These are phyloP conservation scores for Cydonia oblonga DNA, from an alignment of 331 rosid species.

Conservation along the genomic window DNA sequence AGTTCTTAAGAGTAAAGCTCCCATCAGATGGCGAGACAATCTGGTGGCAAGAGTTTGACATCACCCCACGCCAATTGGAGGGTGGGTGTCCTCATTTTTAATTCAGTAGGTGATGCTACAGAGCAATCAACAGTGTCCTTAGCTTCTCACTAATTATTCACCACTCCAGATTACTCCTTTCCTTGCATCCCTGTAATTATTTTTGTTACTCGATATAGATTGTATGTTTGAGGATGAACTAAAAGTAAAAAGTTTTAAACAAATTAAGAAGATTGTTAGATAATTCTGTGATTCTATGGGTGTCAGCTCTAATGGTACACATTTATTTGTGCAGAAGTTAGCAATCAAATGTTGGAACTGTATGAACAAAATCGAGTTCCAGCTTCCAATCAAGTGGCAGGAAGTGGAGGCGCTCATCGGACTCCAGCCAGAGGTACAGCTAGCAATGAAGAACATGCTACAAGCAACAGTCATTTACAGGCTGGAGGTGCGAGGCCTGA, in stretches of 20 bases:
- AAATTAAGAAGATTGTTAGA: background rate
- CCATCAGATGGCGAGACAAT: slow-evolving; percentile 98
- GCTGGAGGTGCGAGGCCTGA: slow-evolving; percentile 45
- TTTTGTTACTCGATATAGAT: background rate
- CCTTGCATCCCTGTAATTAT: background rate
- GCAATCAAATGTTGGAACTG: slow-evolving; percentile 97
- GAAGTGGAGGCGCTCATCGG: slow-evolving; percentile 42
- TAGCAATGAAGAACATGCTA: slow-evolving; percentile 50
- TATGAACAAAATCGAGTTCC: slow-evolving; percentile 80
- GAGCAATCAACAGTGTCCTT: slow-evolving; percentile 9
- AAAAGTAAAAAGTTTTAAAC: background rate
- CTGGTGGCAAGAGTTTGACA: slow-evolving; percentile 99
- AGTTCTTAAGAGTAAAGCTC: slow-evolving; percentile 92
- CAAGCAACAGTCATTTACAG: slow-evolving; percentile 41
- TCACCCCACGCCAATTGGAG: slow-evolving; percentile 99
- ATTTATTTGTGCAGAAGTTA: slow-evolving; percentile 65
- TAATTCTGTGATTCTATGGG: background rate
- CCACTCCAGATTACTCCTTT: background rate
- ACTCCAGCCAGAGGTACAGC: slow-evolving; percentile 27
- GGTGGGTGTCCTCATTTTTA: slow-evolving; percentile 68
- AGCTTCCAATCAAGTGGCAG: slow-evolving; percentile 63
- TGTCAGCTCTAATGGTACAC: slow-evolving; percentile 15
- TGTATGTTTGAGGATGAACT: background rate
- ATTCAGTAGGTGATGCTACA: slow-evolving; percentile 20
- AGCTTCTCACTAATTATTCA: background rate